Percentiles rank a stretch among this genome's conserved stretches.
These are phyloP conservation scores for Leishmania tarentolae DNA, from an alignment of 208 protist genomes.

Conservation along the genomic window DNA sequence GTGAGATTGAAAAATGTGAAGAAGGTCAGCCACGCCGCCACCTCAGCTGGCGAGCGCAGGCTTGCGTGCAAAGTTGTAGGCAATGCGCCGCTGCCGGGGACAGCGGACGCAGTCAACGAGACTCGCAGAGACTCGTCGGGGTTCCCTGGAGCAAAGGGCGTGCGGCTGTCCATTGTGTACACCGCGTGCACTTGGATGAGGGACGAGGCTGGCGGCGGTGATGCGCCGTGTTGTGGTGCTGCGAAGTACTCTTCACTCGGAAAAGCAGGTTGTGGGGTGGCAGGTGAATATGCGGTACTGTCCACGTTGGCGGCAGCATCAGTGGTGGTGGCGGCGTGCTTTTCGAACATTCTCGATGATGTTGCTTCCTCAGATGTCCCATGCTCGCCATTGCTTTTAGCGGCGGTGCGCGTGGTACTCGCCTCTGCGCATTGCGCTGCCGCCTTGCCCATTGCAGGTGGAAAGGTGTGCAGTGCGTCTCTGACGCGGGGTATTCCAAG, in stretches of 20 bases:
- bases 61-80: constrained; percentile 21
- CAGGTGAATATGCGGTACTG: neutral
- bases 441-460: neutral
- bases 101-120: constrained; percentile 37
- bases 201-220: constrained; percentile 3
- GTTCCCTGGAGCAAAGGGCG: constrained; percentile 38
- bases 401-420: neutral
- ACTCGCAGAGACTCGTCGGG: constrained; percentile 46
- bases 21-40: constrained; percentile 50
- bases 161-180: constrained; percentile 64
- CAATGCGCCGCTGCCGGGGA: constrained; percentile 13
- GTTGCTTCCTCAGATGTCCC: neutral
- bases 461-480: constrained; percentile 4
- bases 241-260: constrained; percentile 12
- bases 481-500: constrained; percentile 25
- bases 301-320: neutral
- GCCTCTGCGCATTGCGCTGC: neutral
- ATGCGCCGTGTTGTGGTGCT: neutral
- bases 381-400: neutral
- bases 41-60: constrained; percentile 27
- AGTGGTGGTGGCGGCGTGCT: neutral
- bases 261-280: constrained; percentile 13
- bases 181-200: constrained; percentile 32
- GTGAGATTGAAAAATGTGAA: constrained; percentile 42
- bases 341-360: neutral